These are phyloP conservation scores for Collybia nuda DNA, from an alignment of 768 basidiomycete species.

Conservation along the genomic window DNA sequence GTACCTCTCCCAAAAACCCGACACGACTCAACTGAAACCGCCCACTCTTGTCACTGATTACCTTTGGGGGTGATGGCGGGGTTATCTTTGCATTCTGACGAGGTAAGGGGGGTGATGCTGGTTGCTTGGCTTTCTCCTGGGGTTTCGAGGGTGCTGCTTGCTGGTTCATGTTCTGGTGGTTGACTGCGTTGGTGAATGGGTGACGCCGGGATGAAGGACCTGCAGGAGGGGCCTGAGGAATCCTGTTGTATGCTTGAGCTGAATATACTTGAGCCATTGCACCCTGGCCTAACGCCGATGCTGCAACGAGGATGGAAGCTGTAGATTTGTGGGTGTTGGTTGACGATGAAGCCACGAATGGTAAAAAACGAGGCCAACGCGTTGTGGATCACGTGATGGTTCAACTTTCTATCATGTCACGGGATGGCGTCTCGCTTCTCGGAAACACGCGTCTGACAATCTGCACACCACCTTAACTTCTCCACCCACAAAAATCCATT, in stretches of 20 bases:
- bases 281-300: conserved; percentile 32
- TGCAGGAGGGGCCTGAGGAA: conserved; percentile 24
- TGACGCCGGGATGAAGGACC: conserved; percentile 24
- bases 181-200: conserved; percentile 31
- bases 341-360: not conserved
- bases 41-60: conserved; percentile 67
- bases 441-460: no score
- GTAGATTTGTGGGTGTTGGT: conserved; percentile 4
- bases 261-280: conserved; percentile 34
- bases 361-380: conserved; percentile 22
- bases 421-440: conserved; percentile 14
- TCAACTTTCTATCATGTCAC: conserved; percentile 10
- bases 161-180: conserved; percentile 26
- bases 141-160: conserved; percentile 33
- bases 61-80: conserved; percentile 77
- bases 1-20: conserved; percentile 87
- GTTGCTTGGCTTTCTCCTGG: conserved; percentile 31
- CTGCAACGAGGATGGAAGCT: conserved; percentile 11
- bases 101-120: conserved; percentile 66
- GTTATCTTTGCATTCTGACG: conserved; percentile 82
- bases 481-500: no score
- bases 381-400: conserved; percentile 21
- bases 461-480: no score
- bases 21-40: conserved; percentile 64
- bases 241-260: conserved; percentile 28